These are phyloP conservation scores for Laguncularia racemosa DNA, from an alignment of 345 rosid species.

Conservation along the genomic window DNA sequence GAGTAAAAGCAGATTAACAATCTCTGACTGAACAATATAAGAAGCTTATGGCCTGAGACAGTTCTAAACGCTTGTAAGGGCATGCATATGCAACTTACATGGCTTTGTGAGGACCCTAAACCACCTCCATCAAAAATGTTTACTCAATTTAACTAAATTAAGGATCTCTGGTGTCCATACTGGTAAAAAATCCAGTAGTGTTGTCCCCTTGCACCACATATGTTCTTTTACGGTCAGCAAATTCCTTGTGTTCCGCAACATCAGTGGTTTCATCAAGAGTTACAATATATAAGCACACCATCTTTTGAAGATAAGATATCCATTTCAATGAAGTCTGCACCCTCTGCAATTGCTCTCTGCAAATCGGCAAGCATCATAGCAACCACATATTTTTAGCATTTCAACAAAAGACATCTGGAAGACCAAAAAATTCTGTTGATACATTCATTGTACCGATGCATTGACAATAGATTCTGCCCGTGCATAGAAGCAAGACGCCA, in stretches of 20 bases:
- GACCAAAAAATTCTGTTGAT: too few relatives aligned
- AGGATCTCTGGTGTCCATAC: constrained; percentile 23
- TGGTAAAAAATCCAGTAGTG: constrained; percentile 66
- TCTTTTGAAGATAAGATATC: constrained; percentile 77
- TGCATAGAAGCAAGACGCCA: too few relatives aligned
- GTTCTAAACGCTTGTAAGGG: too few relatives aligned
- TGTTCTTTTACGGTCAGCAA: constrained; percentile 74
- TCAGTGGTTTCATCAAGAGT: constrained; percentile 71
- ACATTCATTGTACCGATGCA: too few relatives aligned
- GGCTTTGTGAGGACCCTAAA: too few relatives aligned
- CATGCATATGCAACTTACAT: too few relatives aligned
- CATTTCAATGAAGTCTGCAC: constrained; percentile 89
- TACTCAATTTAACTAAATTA: background rate
- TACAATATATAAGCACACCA: constrained; percentile 74
- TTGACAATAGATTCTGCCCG: too few relatives aligned
- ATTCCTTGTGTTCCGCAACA: constrained; percentile 64
- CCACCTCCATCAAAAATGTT: too few relatives aligned
- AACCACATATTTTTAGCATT: background rate
- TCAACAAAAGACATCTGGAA: too few relatives aligned
- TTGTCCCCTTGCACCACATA: constrained; percentile 77
- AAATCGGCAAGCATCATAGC: constrained; percentile 16
- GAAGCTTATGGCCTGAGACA: too few relatives aligned
- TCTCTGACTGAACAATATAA: too few relatives aligned
- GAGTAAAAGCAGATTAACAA: background rate
- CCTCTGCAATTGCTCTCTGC: constrained; percentile 94